These are phyloP conservation scores for Fraxinus ornus DNA, from an alignment of 305 asterid genomes.

Conservation along the genomic window DNA sequence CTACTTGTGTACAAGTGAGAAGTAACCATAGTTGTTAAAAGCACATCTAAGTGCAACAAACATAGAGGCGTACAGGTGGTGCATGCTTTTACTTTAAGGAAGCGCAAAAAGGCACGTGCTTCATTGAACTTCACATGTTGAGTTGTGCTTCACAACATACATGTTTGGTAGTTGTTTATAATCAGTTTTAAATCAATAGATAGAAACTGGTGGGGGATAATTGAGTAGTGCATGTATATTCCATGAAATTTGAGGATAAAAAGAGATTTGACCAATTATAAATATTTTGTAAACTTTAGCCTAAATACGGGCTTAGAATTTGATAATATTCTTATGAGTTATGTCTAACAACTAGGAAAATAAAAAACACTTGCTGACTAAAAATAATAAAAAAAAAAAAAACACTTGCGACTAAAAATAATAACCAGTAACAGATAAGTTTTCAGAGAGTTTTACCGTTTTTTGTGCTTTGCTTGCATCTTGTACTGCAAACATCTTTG, in stretches of 20 bases:
- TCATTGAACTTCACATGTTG: not conserved
- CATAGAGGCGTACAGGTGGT: not conserved
- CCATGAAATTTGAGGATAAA: constrained; percentile 1
- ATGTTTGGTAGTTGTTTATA: not conserved
- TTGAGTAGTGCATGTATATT: not conserved
- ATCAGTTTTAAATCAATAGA: too few relatives aligned
- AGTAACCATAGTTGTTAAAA: not conserved
- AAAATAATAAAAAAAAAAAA: not conserved
- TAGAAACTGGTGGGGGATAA: not conserved
- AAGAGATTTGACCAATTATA: not conserved
- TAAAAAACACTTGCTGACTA: too few relatives aligned
- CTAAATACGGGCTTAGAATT: not conserved
- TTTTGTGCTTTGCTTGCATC: constrained; percentile 81
- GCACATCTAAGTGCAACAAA: not conserved
- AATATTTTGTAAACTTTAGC: not conserved
- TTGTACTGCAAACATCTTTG: constrained; percentile 84
- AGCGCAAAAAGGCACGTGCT: not conserved
- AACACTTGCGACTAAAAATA: not conserved
- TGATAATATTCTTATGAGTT: not conserved
- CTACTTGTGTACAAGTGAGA: not conserved
- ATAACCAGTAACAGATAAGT: not conserved
- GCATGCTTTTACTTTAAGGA: not conserved
- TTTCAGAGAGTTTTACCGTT: constrained; percentile 42
- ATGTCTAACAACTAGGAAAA: not conserved
- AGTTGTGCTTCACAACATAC: not conserved